Evolutionary conservation across 1,284 basidiomycete genomes (phyloP), one percentile per base, ranked within the genome.

Genomic region (Fistulinella staudtii): DNA sequence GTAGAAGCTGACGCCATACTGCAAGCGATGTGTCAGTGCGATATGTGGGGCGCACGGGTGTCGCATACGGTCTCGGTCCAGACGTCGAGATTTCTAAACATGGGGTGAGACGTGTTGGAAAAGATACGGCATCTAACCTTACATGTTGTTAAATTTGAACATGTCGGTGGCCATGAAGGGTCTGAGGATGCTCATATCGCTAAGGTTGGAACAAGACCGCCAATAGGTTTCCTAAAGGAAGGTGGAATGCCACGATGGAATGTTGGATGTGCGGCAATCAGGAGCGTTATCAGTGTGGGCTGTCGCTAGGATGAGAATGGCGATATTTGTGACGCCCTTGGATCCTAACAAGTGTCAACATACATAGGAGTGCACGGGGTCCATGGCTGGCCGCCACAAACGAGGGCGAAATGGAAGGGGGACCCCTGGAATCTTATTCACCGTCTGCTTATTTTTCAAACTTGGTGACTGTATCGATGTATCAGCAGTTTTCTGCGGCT

Each of bases 91-190:
- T 95, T 95, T 49, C 93, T 93, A 59, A 1, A 45, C 29, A 31
- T 39, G 45, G 28, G 28, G 37, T 48, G 10, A 50, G 38, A 25
- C 9, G 36, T 8, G 41, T n/a, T 17, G 3, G 6, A 10, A 17
- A 27, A 17, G 18, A 17, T 0, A 43, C 4, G 20, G 21, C 5
- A 18, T 23, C 15, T 40, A 21, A 7, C 65, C 75, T 53, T 54
- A 87, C 89, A 90, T 76, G 60, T 92, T 90, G 65, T 95, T 95
- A 71, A 93, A 94, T 54, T 77, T 84, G 76, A 95, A 93, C 66
- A 95, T 75, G 63, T 95, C 92, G 0, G 81, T 79, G 13, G 90
- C 89, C 57, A 76, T 76, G 71, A 95, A 93, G 11, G 91, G 84
- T 37, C 92, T 77, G 3, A 90, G 71, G 28, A 90, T 64, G 57